Evolutionary conservation across 176 grass and related monocot species (phyloP), one percentile per base, ranked within the genome.

Genomic region (Eragrostis nindensis): DNA sequence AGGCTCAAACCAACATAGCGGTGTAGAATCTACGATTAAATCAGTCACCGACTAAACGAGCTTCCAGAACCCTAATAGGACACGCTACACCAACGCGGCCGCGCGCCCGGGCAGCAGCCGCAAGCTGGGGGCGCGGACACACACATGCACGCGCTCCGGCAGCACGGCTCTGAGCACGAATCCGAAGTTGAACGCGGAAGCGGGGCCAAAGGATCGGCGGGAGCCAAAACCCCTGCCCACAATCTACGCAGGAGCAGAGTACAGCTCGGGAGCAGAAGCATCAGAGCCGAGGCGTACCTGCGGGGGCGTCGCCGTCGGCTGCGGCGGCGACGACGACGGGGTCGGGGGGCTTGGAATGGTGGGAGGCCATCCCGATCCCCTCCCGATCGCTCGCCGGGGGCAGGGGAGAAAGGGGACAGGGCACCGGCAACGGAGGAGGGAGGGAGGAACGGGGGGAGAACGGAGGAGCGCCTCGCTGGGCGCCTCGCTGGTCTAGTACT

Each of bases 301-400:
- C 11, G 68, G 68, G 68, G 7, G 6, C 68, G 21, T 56, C 68
- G 73, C 38, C 81, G 22, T 41, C 41, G 62, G 68, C 74, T 5
- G 32, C 41, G 73, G 19, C 7, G 42, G 53, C 30, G 41, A 2
- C 72, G 55, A 36, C 32, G 32, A 36, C 32, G 1, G 73, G 39
- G 50, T 24, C 65, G 57, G 78, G 87, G 57, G 84, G 74, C 25
- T 44, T 46, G 75, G 46, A 65, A 79, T 81, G 69, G 72, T 45
- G 79, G 74, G 88, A 90, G 24, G 88, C 76, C 87, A 84, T 84
- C 76, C 81, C 83, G 68, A 71, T 67, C 61, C 47, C 78, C 27
- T 79, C 70, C 44, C 76, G 81, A 84, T 70, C 75, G 62, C 22
- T 80, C 62, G 25, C 53, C 64, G 53, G 18, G 62, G 25, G 11